A percentile compares a stretch with the other conserved stretches of the same genome.
Conservation (phyloP, 2,329 filamentous ascomycete genomes). For the Neocucurbitaria cava region DNA sequence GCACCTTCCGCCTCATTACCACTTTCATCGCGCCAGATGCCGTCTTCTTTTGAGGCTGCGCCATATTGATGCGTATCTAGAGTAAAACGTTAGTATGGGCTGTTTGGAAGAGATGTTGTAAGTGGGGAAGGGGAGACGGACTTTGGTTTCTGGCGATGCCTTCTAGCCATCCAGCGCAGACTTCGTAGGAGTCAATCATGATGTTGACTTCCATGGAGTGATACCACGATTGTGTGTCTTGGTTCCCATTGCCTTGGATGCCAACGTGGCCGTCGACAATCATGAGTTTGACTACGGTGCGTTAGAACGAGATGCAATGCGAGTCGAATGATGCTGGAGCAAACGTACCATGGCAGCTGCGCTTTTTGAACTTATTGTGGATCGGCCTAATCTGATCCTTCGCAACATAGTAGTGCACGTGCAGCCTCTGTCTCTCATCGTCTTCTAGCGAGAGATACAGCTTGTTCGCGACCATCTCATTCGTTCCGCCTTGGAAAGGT, state of each 20-base stretch:
- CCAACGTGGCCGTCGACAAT: constrained; percentile 73
- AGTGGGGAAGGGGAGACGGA: constrained; percentile 2
- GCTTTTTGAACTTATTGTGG: constrained; percentile 68
- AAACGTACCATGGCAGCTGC: constrained; percentile 67
- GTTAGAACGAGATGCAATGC: background rate
- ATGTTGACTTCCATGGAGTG: constrained; percentile 81
- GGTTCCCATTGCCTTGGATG: constrained; percentile 78
- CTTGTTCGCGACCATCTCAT: constrained; percentile 71
- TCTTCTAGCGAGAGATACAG: constrained; percentile 64
- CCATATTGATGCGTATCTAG: constrained; percentile 67
- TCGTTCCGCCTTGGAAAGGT: constrained; percentile 76
- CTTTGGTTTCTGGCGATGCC: constrained; percentile 69
- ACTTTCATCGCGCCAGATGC: constrained; percentile 65
- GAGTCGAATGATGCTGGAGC: too few relatives aligned
- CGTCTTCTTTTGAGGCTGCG: constrained; percentile 60
- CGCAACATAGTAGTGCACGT: constrained; percentile 74
- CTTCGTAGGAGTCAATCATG: constrained; percentile 69
- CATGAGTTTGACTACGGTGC: constrained; percentile 69
- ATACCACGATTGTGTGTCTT: constrained; percentile 82
- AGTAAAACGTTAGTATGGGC: background rate
- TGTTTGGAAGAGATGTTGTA: too few relatives aligned
- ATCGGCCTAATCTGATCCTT: constrained; percentile 76
- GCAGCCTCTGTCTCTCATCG: constrained; percentile 58
- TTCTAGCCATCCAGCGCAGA: constrained; percentile 70
- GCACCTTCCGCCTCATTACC: constrained; percentile 51